Base-by-base conservation (phyloP, 164 flowering plant genomes). In the Magnolia officinalis region DNA sequence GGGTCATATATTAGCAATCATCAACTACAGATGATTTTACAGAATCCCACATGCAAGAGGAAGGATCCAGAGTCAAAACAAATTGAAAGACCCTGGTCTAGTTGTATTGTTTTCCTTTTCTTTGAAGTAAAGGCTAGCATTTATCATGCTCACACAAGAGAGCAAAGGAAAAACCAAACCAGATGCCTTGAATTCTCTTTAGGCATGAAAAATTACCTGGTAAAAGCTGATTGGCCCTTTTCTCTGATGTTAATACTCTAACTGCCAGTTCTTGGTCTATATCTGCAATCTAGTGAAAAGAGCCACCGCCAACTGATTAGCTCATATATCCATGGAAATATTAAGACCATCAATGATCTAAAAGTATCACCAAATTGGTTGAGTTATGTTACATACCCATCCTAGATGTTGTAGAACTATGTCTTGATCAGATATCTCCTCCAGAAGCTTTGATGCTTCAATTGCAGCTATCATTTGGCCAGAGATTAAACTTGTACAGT, bases 381-480 rank as follows among this genome's bases (percentile, higher is more conserved):
- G 58, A 70, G 8, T 63, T 75, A 61, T 52, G 70, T 59, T 26
- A 82, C 93, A 78, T 82, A 95, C 98, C 98, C 99, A 96, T 78
- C 94, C 92, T 77, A 96, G 91, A 88, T 96, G 98, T 76, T 92
- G 97, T 80, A 94, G 87, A 74, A 94, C 85, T 78, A 92, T 81
- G 64, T 89, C 91, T 76, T 88, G 87, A 81, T 94, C 95, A 79
- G 93, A 90, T 50, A 91, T 90, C 80, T 83, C 89, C 90, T 96
- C 95, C 51, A 96, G 97, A 85, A 96, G 90, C 83, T 87, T 90
- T 63, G 99, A 74, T 29, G 99, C 99, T 82, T 96, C 98, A 74
- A 64, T 75, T 49, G 96, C 98, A 77, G 97, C 97, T 80, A 78
- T 83, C 83, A 84, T 88, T 80, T 80, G 88, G 49, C 88, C 88